These are phyloP conservation scores for Phytophthora kernoviae DNA, from an alignment of 352 stramenopile genomes.

Conservation along the genomic window DNA sequence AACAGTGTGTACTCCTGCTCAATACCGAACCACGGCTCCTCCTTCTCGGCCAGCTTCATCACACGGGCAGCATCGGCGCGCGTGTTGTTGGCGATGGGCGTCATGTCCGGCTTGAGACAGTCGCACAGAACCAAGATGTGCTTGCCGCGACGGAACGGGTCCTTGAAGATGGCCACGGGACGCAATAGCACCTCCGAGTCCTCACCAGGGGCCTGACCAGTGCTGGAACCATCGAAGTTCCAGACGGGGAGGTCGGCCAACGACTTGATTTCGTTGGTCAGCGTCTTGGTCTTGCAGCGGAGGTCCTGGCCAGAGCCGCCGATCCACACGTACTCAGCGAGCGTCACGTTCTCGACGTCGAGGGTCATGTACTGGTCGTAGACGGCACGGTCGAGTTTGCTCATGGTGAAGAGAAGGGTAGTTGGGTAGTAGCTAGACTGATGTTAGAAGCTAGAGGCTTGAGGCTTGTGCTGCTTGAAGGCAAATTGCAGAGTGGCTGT, in stretches of 20 bases:
- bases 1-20: slow-evolving; percentile 98
- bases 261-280: slow-evolving; percentile 69
- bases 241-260: slow-evolving; percentile 92
- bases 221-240: slow-evolving; percentile 98
- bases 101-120: slow-evolving; percentile 95
- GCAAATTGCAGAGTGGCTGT: slow-evolving; percentile 82
- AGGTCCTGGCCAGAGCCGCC: slow-evolving; percentile 92
- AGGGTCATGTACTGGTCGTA: slow-evolving; percentile 85
- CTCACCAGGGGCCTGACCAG: slow-evolving; percentile 95
- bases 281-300: slow-evolving; percentile 95
- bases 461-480: slow-evolving; percentile 13
- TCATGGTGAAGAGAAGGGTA: slow-evolving; percentile 51
- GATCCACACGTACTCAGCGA: slow-evolving; percentile 97
- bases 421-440: neutral
- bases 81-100: slow-evolving; percentile 93
- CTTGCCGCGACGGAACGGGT: slow-evolving; percentile 95
- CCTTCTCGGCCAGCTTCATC: slow-evolving; percentile 59
- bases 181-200: slow-evolving; percentile 97
- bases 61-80: slow-evolving; percentile 78
- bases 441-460: neutral
- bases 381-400: slow-evolving; percentile 80
- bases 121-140: slow-evolving; percentile 98
- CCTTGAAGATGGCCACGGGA: slow-evolving; percentile 93
- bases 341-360: slow-evolving; percentile 50
- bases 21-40: slow-evolving; percentile 95